Conservation (phyloP, 306 rosid species). For the Trichosanthes cucumerina region DNA sequence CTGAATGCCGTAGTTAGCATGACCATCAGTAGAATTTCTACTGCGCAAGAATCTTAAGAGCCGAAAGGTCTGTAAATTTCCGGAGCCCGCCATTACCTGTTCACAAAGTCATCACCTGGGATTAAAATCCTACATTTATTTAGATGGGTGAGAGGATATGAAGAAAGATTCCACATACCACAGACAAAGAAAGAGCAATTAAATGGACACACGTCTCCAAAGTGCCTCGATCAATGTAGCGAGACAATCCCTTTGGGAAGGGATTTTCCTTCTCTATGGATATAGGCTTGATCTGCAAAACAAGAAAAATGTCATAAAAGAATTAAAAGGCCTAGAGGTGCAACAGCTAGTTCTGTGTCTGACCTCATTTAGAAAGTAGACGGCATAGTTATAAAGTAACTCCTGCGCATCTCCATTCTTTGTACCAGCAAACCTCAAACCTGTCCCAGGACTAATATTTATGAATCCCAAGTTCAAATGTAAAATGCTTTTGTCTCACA, state of each 20-base stretch:
- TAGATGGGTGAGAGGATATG: neutral
- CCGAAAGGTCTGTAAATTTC: constrained; percentile 81
- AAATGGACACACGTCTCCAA: constrained; percentile 92
- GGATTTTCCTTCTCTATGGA: constrained; percentile 42
- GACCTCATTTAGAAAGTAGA: constrained; percentile 86
- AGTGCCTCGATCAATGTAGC: constrained; percentile 77
- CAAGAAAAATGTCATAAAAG: constrained; percentile 1
- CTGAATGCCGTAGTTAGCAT: constrained; percentile 81
- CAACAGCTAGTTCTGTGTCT: constrained; percentile 18
- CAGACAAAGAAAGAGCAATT: constrained; percentile 75
- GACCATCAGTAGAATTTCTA: constrained; percentile 87
- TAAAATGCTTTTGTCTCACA: neutral
- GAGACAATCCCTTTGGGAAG: constrained; percentile 81
- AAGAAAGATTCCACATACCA: constrained; percentile 43
- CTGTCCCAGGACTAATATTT: constrained; percentile 28
- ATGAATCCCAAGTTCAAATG: constrained; percentile 15
- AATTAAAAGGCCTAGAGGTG: constrained; percentile 17
- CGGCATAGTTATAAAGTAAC: constrained; percentile 67
- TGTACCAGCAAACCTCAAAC: constrained; percentile 89
- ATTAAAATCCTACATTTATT: neutral
- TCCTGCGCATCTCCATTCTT: constrained; percentile 76
- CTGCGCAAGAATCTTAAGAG: constrained; percentile 77
- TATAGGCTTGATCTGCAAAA: constrained; percentile 70
- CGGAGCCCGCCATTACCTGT: constrained; percentile 99
- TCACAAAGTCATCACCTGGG: constrained; percentile 11